Evolutionary conservation across 768 basidiomycete genomes (phyloP).

Genomic region (Amyloporia xantha): DNA sequence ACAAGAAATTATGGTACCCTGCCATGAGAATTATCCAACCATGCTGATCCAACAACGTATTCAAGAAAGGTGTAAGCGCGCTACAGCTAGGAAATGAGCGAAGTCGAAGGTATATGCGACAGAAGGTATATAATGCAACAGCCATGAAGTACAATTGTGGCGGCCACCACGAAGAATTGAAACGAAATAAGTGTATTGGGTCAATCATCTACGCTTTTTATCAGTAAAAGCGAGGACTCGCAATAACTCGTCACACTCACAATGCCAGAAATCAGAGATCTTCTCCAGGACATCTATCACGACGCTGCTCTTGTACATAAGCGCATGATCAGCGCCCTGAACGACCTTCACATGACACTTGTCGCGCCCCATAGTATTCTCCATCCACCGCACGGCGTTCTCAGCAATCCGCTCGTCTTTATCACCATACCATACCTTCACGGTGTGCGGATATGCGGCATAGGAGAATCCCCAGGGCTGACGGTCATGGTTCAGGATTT

Average conservation of each 20-base stretch:
- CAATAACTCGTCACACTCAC: conserved; percentile 7
- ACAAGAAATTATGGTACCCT: background rate
- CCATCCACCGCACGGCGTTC: conserved; percentile 89
- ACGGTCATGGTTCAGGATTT: conserved; percentile 87
- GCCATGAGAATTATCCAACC: conserved; percentile 1
- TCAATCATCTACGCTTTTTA: background rate
- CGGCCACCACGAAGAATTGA: conserved; percentile 11
- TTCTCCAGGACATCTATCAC: conserved; percentile 82
- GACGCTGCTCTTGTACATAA: conserved; percentile 88
- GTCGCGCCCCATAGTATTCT: conserved; percentile 70
- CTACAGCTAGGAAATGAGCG: conserved; percentile 6
- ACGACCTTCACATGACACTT: conserved; percentile 77
- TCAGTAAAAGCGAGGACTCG: background rate
- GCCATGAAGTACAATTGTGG: conserved; percentile 12
- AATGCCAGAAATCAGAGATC: conserved; percentile 41
- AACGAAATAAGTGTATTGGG: background rate
- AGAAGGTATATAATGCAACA: conserved; percentile 28
- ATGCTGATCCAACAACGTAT: background rate
- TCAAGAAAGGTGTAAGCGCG: background rate
- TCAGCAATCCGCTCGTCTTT: conserved; percentile 91
- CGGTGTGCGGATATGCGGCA: conserved; percentile 63
- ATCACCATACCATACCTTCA: conserved; percentile 90
- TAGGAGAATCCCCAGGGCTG: conserved; percentile 91
- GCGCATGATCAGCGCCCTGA: conserved; percentile 82
- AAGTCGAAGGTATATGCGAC: conserved; percentile 15